These are phyloP conservation scores for Verruconis gallopava DNA, from an alignment of 2,329 filamentous ascomycete genomes.

Conservation along the genomic window DNA sequence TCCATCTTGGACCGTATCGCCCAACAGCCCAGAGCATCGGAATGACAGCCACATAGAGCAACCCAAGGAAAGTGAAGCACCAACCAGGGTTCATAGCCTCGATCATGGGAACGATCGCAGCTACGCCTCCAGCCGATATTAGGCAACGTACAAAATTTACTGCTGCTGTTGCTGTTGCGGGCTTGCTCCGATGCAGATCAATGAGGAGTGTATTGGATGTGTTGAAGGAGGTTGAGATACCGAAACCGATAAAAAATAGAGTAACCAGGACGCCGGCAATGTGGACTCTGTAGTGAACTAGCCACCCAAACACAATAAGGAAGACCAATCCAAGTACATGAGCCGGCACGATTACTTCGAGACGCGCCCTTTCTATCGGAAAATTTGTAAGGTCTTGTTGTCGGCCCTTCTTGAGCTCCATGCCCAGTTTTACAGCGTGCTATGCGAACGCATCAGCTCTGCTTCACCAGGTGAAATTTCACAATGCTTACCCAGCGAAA, in stretches of 20 bases:
- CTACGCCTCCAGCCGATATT: constrained; percentile 47
- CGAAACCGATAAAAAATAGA: constrained; percentile 40
- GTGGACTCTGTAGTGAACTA: constrained; percentile 21
- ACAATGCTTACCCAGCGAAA: constrained; percentile 50
- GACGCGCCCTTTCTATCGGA: constrained; percentile 35
- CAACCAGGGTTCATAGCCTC: constrained; percentile 45
- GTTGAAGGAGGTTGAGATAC: constrained; percentile 46
- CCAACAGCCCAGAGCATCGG: constrained; percentile 7
- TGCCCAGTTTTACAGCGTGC: constrained; percentile 15
- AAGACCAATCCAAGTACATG: constrained; percentile 22
- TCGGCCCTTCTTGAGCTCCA: constrained; percentile 1
- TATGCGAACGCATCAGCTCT: constrained; percentile 27
- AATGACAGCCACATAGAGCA: constrained; percentile 6
- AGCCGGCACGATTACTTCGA: constrained; percentile 27
- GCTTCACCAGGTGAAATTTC: constrained; percentile 44
- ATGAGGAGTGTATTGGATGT: constrained; percentile 29
- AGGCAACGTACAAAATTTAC: constrained; percentile 52
- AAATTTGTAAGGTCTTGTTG: constrained; percentile 39
- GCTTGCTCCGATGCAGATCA: constrained; percentile 39
- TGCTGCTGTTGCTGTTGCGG: constrained; percentile 49
- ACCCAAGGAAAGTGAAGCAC: constrained; percentile 18
- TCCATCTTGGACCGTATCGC: constrained; percentile 7
- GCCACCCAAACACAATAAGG: constrained; percentile 31
- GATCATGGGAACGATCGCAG: constrained; percentile 48
- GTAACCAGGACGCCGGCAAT: constrained; percentile 33